Base-by-base conservation (phyloP, 257 asterid genomes). In the Gynochthodes officinalis region DNA sequence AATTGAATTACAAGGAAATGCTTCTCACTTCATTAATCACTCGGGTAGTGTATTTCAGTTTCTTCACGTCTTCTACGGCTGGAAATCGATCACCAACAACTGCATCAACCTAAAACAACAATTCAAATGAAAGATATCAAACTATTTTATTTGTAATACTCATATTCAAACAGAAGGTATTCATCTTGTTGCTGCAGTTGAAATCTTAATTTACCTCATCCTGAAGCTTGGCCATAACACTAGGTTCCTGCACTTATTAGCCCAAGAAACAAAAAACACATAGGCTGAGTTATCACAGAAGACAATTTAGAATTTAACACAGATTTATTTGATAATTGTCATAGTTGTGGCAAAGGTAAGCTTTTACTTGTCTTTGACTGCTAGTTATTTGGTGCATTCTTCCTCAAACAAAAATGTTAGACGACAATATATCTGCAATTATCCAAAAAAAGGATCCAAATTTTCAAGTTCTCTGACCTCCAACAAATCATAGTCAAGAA, bases 81-180 rank as follows among this genome's bases (percentile, higher is more conserved):
- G 99, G 99, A 70, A 87, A 84, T 64, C 99, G 86, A 84, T 94
- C 97, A 7, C 99, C 99, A 63, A 94, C 85, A 78, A 94, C 90
- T 64, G 93, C 82, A 78, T 94, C 98, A 19, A 90, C 98, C 99
- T 91, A 53, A 72, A 39, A 77, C 67, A 74, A 73, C 58, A 78
- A 75, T 67, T 57, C 65, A 46, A 73, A 81, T 42, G 75, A 57
- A 63, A 76, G 28, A 74, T 40, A 55, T 58, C 42, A 54, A 60
- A 25, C 33, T 37, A 73, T 60, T 43, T 72, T 37, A 48, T 52
- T 70, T 68, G 44, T 70, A 70, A 69, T 18, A 58, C 28, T 64
- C 65, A 79, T 54, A 73, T 6, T 37, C n/a, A 16, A 70, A 40
- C 49, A 50, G 67, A 59, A 43, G 44, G 59, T 6, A 25, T 70